Conservation (phyloP, 257 asterid species). For the Ophiorrhiza pumila region DNA sequence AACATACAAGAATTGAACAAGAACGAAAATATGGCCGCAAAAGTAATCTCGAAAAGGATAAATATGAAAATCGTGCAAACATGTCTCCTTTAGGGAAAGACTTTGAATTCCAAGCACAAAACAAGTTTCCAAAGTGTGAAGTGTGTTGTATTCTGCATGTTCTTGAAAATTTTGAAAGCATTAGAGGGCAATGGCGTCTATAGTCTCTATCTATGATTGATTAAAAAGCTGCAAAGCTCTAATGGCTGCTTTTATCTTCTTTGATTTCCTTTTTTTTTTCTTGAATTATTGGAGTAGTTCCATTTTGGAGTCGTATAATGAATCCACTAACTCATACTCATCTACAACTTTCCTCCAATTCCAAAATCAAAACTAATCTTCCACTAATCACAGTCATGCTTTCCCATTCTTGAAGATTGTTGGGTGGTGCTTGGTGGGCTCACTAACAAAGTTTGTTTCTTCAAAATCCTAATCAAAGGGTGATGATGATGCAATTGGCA, state of each 20-base stretch:
- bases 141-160: not conserved
- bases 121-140: not conserved
- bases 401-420: not conserved
- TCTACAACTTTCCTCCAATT: slow-evolving; percentile 18
- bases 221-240: not conserved
- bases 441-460: not conserved
- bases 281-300: slow-evolving; percentile 13
- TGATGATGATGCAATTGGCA: no score
- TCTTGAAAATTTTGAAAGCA: not conserved
- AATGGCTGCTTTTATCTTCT: slow-evolving; percentile 11
- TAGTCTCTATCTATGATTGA: not conserved
- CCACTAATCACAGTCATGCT: slow-evolving; percentile 31
- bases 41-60: no score
- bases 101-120: not conserved
- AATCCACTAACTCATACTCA: slow-evolving; percentile 34
- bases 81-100: no score
- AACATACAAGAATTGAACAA: no score
- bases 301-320: slow-evolving; percentile 8
- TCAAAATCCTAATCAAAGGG: no score
- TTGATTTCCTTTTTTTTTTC: slow-evolving; percentile 32
- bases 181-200: not conserved
- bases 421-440: not conserved
- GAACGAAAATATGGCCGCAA: no score
- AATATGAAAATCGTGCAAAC: no score
- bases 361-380: slow-evolving; percentile 21